A percentile compares a stretch with the other conserved stretches of the same genome.
Evolutionary conservation across 179 eudicot species (phyloP).

Genomic region (Sideroxylon spinosum): DNA sequence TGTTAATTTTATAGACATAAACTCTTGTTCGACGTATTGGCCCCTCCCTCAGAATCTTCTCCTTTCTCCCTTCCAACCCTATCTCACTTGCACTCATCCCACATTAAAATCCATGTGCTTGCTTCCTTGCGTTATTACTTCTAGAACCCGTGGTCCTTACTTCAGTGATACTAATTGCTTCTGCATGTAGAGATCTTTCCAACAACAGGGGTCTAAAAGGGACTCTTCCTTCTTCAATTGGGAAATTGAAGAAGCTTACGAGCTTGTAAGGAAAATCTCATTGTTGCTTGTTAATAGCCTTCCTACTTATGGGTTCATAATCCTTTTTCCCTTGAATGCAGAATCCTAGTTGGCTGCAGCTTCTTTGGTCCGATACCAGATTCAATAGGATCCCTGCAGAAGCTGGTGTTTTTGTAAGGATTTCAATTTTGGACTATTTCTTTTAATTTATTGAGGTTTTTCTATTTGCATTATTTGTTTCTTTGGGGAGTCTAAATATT

Average conservation of each 20-base stretch:
- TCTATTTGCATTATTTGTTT: too few species aligned
- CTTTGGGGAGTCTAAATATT: too few species aligned
- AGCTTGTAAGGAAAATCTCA: constrained; percentile 41
- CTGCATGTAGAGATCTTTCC: constrained; percentile 60
- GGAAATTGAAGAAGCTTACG: constrained; percentile 44
- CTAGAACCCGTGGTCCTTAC: too few species aligned
- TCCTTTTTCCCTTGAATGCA: constrained; percentile 21
- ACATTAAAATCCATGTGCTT: too few species aligned
- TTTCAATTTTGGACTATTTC: background rate
- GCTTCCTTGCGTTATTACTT: too few species aligned
- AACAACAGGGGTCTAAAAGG: constrained; percentile 65
- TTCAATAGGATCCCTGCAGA: constrained; percentile 51
- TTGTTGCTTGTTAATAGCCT: background rate
- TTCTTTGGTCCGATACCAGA: constrained; percentile 63
- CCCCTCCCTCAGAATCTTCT: too few species aligned
- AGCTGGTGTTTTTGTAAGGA: constrained; percentile 51
- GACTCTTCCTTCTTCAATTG: constrained; percentile 54
- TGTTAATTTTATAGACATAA: too few species aligned
- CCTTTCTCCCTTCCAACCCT: too few species aligned
- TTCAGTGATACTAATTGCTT: background rate
- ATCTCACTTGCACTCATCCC: too few species aligned
- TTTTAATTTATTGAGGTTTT: too few species aligned
- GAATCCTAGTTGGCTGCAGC: constrained; percentile 53
- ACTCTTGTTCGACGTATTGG: too few species aligned
- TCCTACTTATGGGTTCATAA: background rate